Evolutionary conservation across 306 rosid genomes (phyloP), one percentile per base, ranked within the genome.

Genomic region (Cucurbita argyrosperma): DNA sequence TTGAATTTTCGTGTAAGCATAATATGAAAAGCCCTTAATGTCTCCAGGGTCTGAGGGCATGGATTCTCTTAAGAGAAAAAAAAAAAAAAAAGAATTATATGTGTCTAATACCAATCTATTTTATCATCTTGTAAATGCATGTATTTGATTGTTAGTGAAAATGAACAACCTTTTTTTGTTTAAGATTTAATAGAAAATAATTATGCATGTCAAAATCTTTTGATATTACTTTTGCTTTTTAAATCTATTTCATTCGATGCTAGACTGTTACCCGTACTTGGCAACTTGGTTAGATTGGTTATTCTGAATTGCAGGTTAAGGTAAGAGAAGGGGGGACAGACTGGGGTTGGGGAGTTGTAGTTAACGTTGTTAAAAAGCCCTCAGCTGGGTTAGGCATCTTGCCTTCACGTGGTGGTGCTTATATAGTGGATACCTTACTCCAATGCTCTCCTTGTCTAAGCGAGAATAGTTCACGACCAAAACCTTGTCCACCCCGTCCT

Each of bases 301-400:
- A 10, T 47, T 71, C 10, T 62, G 54, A 21, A 61, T 56, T 80
- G 61, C 85, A 94, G 98, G 87, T 94, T 76, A 90, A 85, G 83
- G 76, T 94, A 75, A 86, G 97, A 86, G 98, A 94, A 84, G 98
- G 98, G 15, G 91, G 97, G 56, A 91, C 96, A 76, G 98, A 94
- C 78, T 94, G 98, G 98, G 97, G 98, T 72, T 94, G 98, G 97
- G 98, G 97, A 77, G 96, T 94, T 82, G 98, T 91, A 45, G 98
- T 94, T 70, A 94, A 94, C 74, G 90, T 94, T 79, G 85, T 94
- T 42, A 94, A 89, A 88, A 89, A 85, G 82, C 92, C 96, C n/a
- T 80, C 96, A 57, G 72, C 83, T 0, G 84, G 83, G 40, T 74
- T 23, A 49, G 81, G 83, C 30, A 16, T 75, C 47, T 60, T 72